These are phyloP conservation scores for Phytophthora sojae DNA, from an alignment of 352 stramenopile genomes.

Conservation along the genomic window DNA sequence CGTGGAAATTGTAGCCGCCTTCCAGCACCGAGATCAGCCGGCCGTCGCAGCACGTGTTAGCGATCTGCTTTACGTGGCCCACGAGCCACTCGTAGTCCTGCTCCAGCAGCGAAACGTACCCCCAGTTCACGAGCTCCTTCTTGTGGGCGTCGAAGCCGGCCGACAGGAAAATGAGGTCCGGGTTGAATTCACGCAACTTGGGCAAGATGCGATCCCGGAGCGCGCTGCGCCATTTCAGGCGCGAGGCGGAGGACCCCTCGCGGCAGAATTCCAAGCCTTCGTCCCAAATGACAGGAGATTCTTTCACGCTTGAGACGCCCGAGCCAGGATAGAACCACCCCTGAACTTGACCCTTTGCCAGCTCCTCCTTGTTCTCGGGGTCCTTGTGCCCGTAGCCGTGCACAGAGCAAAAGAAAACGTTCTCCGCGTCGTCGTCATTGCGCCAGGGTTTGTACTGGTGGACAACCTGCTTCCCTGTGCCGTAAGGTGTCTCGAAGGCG, in stretches of 20 bases:
- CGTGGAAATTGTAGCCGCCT: constrained; percentile 90
- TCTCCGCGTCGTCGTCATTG: constrained; percentile 92
- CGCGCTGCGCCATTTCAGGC: constrained; percentile 78
- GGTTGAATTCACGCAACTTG: constrained; percentile 63
- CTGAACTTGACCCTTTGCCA: constrained; percentile 36
- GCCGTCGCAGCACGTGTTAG: constrained; percentile 74
- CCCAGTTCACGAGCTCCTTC: constrained; percentile 84
- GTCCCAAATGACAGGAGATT: constrained; percentile 67
- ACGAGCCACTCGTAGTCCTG: constrained; percentile 90
- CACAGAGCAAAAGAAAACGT: constrained; percentile 97
- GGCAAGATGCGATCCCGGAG: constrained; percentile 75
- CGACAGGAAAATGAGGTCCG: constrained; percentile 86
- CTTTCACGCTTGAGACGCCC: constrained; percentile 49
- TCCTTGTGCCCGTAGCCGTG: constrained; percentile 85
- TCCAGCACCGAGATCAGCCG: constrained; percentile 87
- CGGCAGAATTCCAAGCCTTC: constrained; percentile 64
- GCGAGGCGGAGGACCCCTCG: constrained; percentile 63
- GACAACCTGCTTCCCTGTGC: constrained; percentile 82
- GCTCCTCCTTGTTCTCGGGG: constrained; percentile 53
- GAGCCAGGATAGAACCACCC: constrained; percentile 89
- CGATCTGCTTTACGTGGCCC: constrained; percentile 75
- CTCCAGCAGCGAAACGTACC: constrained; percentile 77
- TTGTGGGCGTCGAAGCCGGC: constrained; percentile 85
- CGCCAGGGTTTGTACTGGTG: constrained; percentile 97
- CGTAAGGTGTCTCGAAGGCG: constrained; percentile 91